Base-by-base conservation (phyloP, 306 rosid species). In the Urtica urens region DNA sequence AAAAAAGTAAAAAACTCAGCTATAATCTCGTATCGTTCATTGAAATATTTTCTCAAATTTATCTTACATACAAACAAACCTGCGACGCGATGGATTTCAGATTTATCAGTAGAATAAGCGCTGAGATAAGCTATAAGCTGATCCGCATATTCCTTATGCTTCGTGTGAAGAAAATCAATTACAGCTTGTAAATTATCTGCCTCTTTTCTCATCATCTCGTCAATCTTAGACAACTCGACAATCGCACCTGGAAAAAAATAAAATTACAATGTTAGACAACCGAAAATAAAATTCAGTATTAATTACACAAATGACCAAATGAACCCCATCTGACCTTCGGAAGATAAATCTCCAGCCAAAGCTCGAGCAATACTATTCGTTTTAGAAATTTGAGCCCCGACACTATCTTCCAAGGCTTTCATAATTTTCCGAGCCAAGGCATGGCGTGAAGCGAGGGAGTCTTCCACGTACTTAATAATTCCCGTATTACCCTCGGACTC, bases 181-280 rank as follows among this genome's bases (percentile, higher is more conserved):
- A 63, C 79, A 67, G 78, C 65, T 13, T 42, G 58, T 22, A 90
- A 73, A 55, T 68, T 66, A 47, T 54, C 41, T 39, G 77, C 79
- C 76, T 90, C 99, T 72, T 74, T 76, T 69, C 79, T 68, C 67
- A 63, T 69, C 87, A 85, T 72, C 59, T 79, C 82, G 53, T 79
- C 99, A 62, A 90, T 75, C 81, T 71, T 85, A 41, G 92, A 73
- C 64, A 79, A 65, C 29, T 64, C 81, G 24, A 71, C 44, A 55
- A 77, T 52, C 57, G 77, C 81, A 71, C 77, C 99, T 90, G 83
- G 62, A 66, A 45, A 57, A 65, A 17, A 64, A 70, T 16, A 27
- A 65, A 31, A 31, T 7, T 7, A 31, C 37, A 31, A 8, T 31
- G 37, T 8, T 31, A 7, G 7, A 31, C 7, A 31, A 31, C 37